Base-by-base conservation (phyloP, 78 protist genomes). In the Dictyostelium brefeldianum region DNA sequence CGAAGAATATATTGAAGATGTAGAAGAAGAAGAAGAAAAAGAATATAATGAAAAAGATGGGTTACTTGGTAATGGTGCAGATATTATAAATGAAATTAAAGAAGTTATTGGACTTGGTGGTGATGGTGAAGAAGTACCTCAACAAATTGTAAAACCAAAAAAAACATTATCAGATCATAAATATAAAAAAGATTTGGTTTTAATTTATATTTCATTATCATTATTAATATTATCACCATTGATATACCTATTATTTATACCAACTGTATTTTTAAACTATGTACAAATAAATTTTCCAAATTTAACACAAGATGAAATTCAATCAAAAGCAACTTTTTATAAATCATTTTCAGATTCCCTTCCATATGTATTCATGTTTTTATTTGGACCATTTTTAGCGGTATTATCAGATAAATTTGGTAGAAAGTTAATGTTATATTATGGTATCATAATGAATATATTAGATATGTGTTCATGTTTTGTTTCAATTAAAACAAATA, bases 311-410 rank as follows among this genome's bases (percentile, higher is more conserved):
- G 29, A 29, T 0, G 73, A 83, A 22, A 36, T 71, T 11, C 80
- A 71, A 43, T n/a, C 77, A 9, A 48, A 71, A n/a, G 91, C 91
- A 46, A 27, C 91, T 5, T 14, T 53, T 29, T 73, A 47, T 0
- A 69, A 83, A 25, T 54, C 75, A 3, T 67, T 83, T 73, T 29
- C 73, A n/a, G 91, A 83, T 48, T 25, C 91, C 0, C 3, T 71
- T 11, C 91, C 91, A 1, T 71, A 71, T 27, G 47, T 71, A 2
- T 18, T 50, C 6, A 54, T 50, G 53, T 83, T 83, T 43, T 20
- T 74, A 8, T 73, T 83, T 56, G 75, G 78, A 9, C 81, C 91
- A 4, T 10, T 83, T 2, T 47, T 41, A 12, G 89, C 78, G 15
- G 59, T 41, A 29, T 25, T 83, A 3, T 51, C 81, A 0, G 91